Conservation (phyloP, 441 rosid genomes). For the Gossypium davidsonii region DNA sequence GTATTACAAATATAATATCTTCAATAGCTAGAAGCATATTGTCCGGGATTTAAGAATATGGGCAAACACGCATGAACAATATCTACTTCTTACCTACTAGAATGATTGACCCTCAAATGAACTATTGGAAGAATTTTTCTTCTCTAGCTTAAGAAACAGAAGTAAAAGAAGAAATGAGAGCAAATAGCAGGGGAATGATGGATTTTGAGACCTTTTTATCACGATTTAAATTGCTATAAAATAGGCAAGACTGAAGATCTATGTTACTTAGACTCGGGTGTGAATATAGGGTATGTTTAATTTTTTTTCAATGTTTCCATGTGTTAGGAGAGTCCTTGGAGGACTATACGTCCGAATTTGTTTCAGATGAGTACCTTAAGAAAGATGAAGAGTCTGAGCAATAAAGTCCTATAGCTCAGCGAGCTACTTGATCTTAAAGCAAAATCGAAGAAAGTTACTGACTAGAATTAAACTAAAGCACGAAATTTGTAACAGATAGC, state of each 20-base stretch:
- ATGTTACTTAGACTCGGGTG: background rate
- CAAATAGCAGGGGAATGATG: background rate
- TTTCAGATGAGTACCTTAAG: background rate
- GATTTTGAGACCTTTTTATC: background rate
- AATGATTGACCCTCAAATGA: too few relatives aligned
- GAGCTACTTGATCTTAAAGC: background rate
- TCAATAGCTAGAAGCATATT: background rate
- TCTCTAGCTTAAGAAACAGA: too few relatives aligned
- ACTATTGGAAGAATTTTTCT: too few relatives aligned
- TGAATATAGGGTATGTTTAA: background rate
- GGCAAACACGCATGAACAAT: background rate
- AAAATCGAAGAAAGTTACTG: background rate
- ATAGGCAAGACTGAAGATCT: background rate
- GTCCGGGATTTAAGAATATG: background rate
- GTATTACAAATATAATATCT: background rate
- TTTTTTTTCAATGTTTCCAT: too few relatives aligned
- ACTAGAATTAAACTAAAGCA: background rate
- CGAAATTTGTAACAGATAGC: background rate
- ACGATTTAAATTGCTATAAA: background rate
- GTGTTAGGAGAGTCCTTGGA: too few relatives aligned
- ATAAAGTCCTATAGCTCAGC: too few relatives aligned
- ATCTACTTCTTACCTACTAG: too few relatives aligned
- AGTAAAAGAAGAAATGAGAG: too few relatives aligned
- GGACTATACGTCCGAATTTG: background rate
- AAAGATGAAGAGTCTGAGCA: background rate